Conservation (phyloP, 305 asterid species). For the Andrographis paniculata region DNA sequence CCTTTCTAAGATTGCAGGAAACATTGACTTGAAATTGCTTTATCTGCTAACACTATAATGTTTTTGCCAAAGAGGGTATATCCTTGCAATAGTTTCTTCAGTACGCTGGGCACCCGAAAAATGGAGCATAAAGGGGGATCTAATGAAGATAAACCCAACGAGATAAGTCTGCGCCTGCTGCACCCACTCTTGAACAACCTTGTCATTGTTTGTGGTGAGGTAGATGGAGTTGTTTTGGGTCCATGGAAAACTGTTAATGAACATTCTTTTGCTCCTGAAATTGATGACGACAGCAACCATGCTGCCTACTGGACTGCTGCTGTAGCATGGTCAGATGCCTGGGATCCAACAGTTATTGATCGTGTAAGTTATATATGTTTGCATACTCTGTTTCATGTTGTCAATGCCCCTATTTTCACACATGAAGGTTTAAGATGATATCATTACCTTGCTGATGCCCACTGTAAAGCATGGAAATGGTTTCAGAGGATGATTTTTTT, state of each 20-base stretch:
- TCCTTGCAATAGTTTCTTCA: conserved; percentile 87
- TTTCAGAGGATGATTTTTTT: background rate
- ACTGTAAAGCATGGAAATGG: background rate
- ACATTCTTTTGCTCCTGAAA: conserved; percentile 46
- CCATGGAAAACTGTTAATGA: conserved; percentile 63
- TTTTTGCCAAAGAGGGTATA: conserved; percentile 73
- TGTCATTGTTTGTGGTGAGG: conserved; percentile 67
- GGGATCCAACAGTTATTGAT: conserved; percentile 91
- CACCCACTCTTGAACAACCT: conserved; percentile 45
- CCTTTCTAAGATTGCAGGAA: conserved; percentile 15
- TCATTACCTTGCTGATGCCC: conserved; percentile 9
- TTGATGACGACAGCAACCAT: conserved; percentile 66
- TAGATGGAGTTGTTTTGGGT: conserved; percentile 94
- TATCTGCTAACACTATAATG: conserved; percentile 39
- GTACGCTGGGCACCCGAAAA: conserved; percentile 46
- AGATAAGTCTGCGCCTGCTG: conserved; percentile 45
- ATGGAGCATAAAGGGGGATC: conserved; percentile 43
- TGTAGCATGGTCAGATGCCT: conserved; percentile 88
- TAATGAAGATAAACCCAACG: conserved; percentile 30
- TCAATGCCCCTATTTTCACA: background rate
- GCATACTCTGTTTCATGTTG: conserved; percentile 12
- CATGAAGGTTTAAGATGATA: conserved; percentile 10
- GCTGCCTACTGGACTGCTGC: conserved; percentile 95
- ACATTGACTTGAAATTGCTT: conserved; percentile 21
- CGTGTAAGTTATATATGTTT: conserved; percentile 63